Evolutionary conservation across 352 stramenopile genomes (phyloP), one percentile per base, ranked within the genome.

Genomic region (Phytophthora chlamydospora): DNA sequence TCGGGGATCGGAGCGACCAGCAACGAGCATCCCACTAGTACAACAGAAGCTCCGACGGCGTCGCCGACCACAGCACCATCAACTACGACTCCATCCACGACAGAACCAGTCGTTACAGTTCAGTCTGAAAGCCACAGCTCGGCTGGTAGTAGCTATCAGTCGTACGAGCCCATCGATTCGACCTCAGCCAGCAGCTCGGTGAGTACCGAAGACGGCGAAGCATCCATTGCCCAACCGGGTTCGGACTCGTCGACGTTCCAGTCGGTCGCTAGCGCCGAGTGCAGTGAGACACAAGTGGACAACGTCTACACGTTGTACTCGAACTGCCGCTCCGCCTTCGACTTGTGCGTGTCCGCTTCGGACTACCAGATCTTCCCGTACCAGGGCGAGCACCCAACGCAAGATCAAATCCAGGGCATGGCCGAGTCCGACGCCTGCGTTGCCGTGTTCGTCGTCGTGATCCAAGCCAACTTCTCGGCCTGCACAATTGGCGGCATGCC

Each of bases 331-430:
- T 71, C 60, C 19, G 76, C 85, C 10, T 87, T 87, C 43, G 72
- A 85, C 46, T 46, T 83, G 53, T 90, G 80, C 48, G 76, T 88
- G 11, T 45, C 45, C 5, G 76, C 80, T 19, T 72, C 71, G 9
- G 43, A 78, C 39, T 90, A 88, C 65, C 76, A 85, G 55, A 84
- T 90, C 45, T 90, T 85, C 61, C 80, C 80, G 16, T 85, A 76
- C 61, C 57, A 60, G 21, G 80, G 78, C 6, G 48, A 66, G n/a
- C 61, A 77, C n/a, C 74, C 80, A 21, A 87, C 65, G 5, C 51
- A 73, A 43, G n/a, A 48, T 21, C 74, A 90, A 53, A 75, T 88
- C 58, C 58, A 75, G 17, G 60, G 52, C n/a, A 87, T 90, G 76
- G 68, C 63, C 1, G 65, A 71, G 19, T 80, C 78, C 6, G 53